Evolutionary conservation across 257 asterid species (phyloP).

Genomic region (Penstemon barbatus): DNA sequence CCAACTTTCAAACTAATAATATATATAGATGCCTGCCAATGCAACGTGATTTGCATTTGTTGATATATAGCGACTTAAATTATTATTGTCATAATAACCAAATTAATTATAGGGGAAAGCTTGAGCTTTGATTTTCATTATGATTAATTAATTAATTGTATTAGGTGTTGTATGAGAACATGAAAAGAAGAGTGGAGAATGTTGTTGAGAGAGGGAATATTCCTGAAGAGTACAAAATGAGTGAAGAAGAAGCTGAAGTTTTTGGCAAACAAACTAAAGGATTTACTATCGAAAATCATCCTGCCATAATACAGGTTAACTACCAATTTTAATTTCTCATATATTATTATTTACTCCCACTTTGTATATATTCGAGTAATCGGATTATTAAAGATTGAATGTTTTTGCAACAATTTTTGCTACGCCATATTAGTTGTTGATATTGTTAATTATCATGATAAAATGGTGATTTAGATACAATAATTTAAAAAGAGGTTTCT

Average conservation of each 20-base stretch:
- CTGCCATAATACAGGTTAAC: slow-evolving; percentile 57
- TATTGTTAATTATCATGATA: no score
- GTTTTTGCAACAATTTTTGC: no score
- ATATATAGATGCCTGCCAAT: no score
- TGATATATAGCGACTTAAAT: no score
- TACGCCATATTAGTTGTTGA: no score
- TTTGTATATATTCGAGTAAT: no score
- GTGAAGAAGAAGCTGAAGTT: slow-evolving; percentile 26
- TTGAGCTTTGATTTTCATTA: background rate
- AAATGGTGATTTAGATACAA: no score
- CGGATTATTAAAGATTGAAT: no score
- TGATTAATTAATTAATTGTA: background rate
- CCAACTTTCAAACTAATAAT: background rate
- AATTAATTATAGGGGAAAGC: background rate
- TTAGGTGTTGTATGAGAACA: slow-evolving; percentile 58
- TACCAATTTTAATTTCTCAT: background rate
- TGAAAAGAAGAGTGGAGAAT: slow-evolving; percentile 57
- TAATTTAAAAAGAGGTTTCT: no score
- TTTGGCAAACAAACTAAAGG: slow-evolving; percentile 40
- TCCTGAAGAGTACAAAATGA: slow-evolving; percentile 38
- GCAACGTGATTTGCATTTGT: no score
- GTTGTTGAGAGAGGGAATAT: slow-evolving; percentile 46
- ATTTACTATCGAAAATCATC: slow-evolving; percentile 55
- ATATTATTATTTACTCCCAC: background rate
- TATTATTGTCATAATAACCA: background rate